These are phyloP conservation scores for Phragmites australis DNA, from an alignment of 176 grass and related monocot species.

Conservation along the genomic window DNA sequence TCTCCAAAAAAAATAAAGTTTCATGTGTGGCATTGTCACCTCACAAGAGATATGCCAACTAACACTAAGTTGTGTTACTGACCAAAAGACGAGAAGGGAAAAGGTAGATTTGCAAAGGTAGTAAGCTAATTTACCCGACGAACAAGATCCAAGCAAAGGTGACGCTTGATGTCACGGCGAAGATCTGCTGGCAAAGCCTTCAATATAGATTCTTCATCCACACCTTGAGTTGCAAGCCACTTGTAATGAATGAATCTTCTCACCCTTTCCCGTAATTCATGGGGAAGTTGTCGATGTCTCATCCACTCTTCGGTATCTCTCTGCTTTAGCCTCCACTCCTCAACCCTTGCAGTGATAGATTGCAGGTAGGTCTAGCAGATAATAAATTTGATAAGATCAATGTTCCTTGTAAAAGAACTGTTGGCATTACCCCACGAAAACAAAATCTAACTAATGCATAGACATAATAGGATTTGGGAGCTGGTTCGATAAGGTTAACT, in stretches of 20 bases:
- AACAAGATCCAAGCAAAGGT: conserved; percentile 88
- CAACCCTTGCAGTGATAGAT: conserved; percentile 89
- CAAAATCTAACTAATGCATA: conserved; percentile 9
- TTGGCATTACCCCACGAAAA: conserved; percentile 1
- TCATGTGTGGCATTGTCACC: neutral
- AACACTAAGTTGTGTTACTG: neutral
- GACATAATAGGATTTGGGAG: neutral
- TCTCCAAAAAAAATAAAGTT: neutral
- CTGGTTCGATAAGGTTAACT: neutral
- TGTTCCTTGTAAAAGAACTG: conserved; percentile 12
- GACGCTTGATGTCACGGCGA: conserved; percentile 88
- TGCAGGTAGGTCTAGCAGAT: conserved; percentile 86
- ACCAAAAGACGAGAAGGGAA: neutral
- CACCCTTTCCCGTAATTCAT: conserved; percentile 63
- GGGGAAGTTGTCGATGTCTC: conserved; percentile 84
- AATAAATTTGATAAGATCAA: conserved; percentile 26
- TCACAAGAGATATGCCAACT: neutral
- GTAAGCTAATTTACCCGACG: conserved; percentile 61
- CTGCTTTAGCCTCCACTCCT: conserved; percentile 94
- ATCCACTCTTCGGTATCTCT: conserved; percentile 98
- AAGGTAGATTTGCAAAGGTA: conserved; percentile 1
- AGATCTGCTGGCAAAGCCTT: conserved; percentile 74
- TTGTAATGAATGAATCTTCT: conserved; percentile 93
- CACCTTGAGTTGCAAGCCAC: conserved; percentile 91
- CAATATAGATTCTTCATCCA: conserved; percentile 91